Evolutionary conservation across 1,139 yeast species (phyloP).

Genomic region (Diutina pseudorugosa): DNA sequence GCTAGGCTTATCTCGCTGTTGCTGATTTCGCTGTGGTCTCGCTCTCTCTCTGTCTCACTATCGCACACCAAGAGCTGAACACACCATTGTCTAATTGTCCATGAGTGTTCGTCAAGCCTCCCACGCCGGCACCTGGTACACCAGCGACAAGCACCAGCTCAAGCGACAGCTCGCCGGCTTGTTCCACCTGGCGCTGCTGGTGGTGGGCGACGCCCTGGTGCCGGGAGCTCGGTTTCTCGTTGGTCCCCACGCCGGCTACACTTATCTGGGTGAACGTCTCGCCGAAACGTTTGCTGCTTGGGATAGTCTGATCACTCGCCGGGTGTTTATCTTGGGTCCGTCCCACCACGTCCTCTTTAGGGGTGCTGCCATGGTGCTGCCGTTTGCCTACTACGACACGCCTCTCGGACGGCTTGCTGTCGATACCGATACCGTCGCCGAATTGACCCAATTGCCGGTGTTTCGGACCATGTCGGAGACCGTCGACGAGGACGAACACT

Average conservation of each 20-base stretch:
- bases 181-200: constrained; percentile 17
- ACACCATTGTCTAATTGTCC: not conserved
- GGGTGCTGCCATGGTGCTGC: constrained; percentile 44
- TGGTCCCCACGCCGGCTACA: constrained; percentile 84
- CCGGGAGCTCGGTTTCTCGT: constrained; percentile 50
- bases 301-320: constrained; percentile 44
- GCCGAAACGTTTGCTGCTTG: constrained; percentile 69
- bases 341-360: constrained; percentile 83
- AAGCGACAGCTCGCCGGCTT: constrained; percentile 35
- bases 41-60: not conserved
- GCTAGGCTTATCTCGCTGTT: too few relatives aligned
- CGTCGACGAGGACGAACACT: constrained; percentile 79
- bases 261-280: constrained; percentile 67
- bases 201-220: constrained; percentile 2
- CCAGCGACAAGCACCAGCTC: constrained; percentile 30
- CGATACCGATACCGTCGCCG: constrained; percentile 34
- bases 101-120: constrained; percentile 49
- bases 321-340: constrained; percentile 82
- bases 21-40: too few relatives aligned
- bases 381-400: constrained; percentile 50
- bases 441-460: constrained; percentile 18
- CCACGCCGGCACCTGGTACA: constrained; percentile 89
- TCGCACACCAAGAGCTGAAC: not conserved
- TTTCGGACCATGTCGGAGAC: constrained; percentile 46
- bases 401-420: constrained; percentile 71